Percentiles rank a stretch among this genome's conserved stretches.
Evolutionary conservation across 2,329 filamentous ascomycete species (phyloP).

Genomic region (Arthrobotrys conoides): DNA sequence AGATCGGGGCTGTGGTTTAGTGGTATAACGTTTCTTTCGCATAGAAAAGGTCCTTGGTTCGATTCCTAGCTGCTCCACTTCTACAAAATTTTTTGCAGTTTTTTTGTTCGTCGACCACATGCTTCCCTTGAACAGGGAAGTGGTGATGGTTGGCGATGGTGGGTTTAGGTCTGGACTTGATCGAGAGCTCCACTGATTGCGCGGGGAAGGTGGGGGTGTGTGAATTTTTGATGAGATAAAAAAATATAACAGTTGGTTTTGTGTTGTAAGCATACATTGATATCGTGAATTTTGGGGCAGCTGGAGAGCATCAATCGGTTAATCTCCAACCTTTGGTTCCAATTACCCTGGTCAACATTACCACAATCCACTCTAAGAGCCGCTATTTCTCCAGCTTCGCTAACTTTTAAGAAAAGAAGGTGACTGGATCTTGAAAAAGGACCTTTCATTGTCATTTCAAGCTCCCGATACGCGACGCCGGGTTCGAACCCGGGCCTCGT

Average conservation of each 20-base stretch:
- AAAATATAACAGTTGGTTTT: neutral
- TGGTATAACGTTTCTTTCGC: conserved; percentile 36
- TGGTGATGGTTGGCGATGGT: neutral
- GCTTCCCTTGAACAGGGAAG: neutral
- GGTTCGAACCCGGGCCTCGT: conserved; percentile 39
- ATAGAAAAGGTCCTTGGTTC: conserved; percentile 36
- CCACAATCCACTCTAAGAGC: too few species aligned
- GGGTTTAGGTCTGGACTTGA: too few species aligned
- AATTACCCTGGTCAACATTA: too few species aligned
- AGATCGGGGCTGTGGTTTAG: conserved; percentile 26
- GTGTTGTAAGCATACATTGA: neutral
- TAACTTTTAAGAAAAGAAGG: too few species aligned
- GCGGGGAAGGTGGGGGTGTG: neutral
- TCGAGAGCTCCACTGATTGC: neutral
- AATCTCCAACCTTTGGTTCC: too few species aligned
- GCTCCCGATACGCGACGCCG: too few species aligned
- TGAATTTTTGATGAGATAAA: neutral
- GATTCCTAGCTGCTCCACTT: conserved; percentile 28
- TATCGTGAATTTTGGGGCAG: too few species aligned
- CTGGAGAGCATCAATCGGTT: too few species aligned
- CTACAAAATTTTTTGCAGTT: neutral
- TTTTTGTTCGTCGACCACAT: neutral
- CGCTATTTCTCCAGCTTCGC: too few species aligned
- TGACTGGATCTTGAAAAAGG: too few species aligned
- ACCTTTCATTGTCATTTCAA: too few species aligned